Base-by-base conservation (phyloP, 2,329 filamentous ascomycete genomes). In the Escovopsis sp. region DNA sequence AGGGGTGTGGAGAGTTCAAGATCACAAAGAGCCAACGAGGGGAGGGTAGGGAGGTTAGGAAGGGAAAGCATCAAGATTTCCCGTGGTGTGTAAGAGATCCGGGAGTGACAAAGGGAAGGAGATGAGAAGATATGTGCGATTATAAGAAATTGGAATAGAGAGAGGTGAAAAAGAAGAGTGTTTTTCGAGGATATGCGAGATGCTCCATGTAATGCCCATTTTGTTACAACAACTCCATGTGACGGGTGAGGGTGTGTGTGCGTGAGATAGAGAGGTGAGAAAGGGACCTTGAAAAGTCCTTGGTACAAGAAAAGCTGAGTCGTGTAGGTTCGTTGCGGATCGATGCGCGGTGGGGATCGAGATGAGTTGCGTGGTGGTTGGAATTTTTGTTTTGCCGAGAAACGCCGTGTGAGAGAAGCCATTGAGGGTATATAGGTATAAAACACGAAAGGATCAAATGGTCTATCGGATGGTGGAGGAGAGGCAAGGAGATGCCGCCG, bases 171-270 rank as follows among this genome's bases (percentile, higher is more conserved):
- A 47, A 46, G 45, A 43, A 40, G 39, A 39, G 40, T 46, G 42
- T 50, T 54, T n/a, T n/a, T n/a, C n/a, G 61, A 60, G 60, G 60
- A 59, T 59, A 65, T 63, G 61, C 61, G 61, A n/a, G n/a, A 55
- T 63, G 58, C 62, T 64, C 62, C 62, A 48, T 61, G 45, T 53
- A 50, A 63, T 62, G 62, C 62, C 60, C 54, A 53, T 60, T 48
- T 60, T 63, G 53, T 39, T 64, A 65, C 59, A 63, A 55, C 45
- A 51, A 52, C 52, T 23, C 19, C 33, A 40, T 43, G 27, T 41
- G 39, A 23, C 19, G 19, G 19, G 43, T 27, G 36, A 27, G 29
- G 38, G 42, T 40, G 41, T 21, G 38, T 41, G 42, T 38, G 37
- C 27, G 31, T 38, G 29, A 23, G 9, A 23, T 5, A 23, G 9